phyloP scores from a whole-genome alignment of 2,329 filamentous ascomycete species.

The Scedosporium dehoogii region DNA sequence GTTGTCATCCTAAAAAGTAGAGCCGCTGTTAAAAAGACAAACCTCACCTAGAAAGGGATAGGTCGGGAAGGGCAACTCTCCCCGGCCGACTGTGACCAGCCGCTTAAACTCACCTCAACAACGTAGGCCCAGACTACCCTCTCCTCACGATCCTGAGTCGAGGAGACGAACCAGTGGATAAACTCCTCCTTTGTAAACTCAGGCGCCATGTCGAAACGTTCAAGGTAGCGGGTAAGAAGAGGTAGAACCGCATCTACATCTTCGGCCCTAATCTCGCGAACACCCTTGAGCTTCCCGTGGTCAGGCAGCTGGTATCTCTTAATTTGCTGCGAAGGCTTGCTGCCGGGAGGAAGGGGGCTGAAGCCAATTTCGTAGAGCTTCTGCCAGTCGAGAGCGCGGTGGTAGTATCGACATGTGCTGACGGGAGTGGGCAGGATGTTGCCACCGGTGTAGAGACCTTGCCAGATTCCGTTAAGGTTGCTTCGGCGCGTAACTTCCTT shows the following conservation, averaged over 20 bases:
- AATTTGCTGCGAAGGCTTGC: constrained; percentile 77
- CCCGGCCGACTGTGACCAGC: background rate
- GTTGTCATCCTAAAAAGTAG: constrained; percentile 36
- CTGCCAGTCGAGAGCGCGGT: constrained; percentile 88
- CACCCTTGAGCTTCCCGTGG: constrained; percentile 59
- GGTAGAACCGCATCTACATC: constrained; percentile 69
- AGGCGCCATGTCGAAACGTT: constrained; percentile 74
- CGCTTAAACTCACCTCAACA: constrained; percentile 50
- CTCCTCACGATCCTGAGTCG: constrained; percentile 54
- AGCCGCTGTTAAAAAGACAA: constrained; percentile 3
- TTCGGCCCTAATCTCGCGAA: constrained; percentile 69
- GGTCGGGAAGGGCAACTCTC: background rate
- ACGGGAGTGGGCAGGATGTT: constrained; percentile 85
- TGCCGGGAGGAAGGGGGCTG: constrained; percentile 73
- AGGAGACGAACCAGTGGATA: constrained; percentile 62
- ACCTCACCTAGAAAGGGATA: background rate
- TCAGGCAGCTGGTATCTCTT: constrained; percentile 77
- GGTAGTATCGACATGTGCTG: constrained; percentile 90
- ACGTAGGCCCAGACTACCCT: constrained; percentile 93
- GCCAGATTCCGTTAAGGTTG: constrained; percentile 78
- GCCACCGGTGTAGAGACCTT: constrained; percentile 92
- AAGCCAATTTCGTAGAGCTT: constrained; percentile 95
- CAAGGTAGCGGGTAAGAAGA: constrained; percentile 67
- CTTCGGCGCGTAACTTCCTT: constrained; percentile 94
- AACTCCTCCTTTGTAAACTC: constrained; percentile 73